These are phyloP conservation scores for Silybum marianum DNA, from an alignment of 129 eudicot genomes.

Conservation along the genomic window DNA sequence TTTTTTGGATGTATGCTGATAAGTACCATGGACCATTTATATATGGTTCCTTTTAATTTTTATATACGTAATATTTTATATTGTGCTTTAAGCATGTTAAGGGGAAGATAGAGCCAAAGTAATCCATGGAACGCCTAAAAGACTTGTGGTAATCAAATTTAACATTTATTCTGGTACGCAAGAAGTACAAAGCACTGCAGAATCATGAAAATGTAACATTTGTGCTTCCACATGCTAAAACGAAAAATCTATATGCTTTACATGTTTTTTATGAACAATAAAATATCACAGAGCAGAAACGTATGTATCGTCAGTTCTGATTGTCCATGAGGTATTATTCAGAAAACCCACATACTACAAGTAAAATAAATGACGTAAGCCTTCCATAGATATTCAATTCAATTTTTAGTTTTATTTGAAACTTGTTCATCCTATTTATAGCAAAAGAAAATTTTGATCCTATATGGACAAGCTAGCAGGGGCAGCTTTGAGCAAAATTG, in stretches of 20 bases:
- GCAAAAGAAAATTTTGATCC: background rate
- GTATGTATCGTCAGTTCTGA: background rate
- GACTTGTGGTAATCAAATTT: background rate
- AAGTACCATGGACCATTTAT: background rate
- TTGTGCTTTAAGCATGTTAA: background rate
- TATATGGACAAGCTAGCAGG: background rate
- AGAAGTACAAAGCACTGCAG: background rate
- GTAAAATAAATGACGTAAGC: background rate
- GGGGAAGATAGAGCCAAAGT: background rate
- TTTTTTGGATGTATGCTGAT: background rate
- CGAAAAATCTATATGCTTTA: background rate
- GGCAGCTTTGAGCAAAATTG: background rate
- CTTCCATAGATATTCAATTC: background rate
- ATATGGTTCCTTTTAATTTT: background rate
- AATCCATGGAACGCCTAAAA: background rate
- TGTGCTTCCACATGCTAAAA: conserved; percentile 3
- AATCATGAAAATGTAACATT: background rate
- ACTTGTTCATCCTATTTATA: background rate
- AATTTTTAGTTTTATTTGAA: background rate
- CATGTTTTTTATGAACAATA: background rate
- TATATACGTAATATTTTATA: background rate
- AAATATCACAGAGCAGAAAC: background rate
- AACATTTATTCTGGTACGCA: background rate
- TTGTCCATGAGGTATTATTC: background rate
- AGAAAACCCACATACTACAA: background rate